Percentiles rank a stretch among this genome's conserved stretches.
Conservation (phyloP, 441 rosid species). For the Erodium trifolium region DNA sequence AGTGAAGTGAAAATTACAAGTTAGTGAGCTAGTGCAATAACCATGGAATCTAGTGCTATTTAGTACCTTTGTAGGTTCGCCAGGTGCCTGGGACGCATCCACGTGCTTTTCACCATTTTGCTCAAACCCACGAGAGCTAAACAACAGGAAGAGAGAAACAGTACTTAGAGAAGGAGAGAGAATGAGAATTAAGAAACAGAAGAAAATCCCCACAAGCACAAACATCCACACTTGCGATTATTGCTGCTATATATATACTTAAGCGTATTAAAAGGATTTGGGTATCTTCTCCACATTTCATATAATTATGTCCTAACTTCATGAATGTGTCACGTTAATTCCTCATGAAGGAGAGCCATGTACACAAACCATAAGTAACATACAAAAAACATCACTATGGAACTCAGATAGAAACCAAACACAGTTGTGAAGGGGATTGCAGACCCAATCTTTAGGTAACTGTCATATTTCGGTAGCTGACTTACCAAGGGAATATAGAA, state of each 20-base stretch:
- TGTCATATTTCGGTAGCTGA: neutral
- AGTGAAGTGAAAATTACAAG: neutral
- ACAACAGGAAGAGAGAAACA: slow-evolving; percentile 11
- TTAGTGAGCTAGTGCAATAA: neutral
- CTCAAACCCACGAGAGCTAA: slow-evolving; percentile 35
- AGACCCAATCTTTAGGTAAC: neutral
- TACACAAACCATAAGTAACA: neutral
- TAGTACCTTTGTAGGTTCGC: slow-evolving; percentile 51
- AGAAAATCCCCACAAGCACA: neutral
- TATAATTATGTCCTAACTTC: neutral
- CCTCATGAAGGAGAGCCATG: neutral
- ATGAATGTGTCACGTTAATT: neutral
- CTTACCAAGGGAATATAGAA: neutral
- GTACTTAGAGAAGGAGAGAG: slow-evolving; percentile 12
- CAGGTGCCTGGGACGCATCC: slow-evolving; percentile 29
- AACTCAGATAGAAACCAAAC: neutral
- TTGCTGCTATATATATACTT: neutral
- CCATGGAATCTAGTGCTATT: neutral
- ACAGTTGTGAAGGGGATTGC: neutral
- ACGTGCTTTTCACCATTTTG: slow-evolving; percentile 32
- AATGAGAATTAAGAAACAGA: neutral
- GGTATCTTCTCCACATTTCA: neutral
- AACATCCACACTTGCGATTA: neutral
- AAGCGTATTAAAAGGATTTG: neutral
- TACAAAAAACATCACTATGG: neutral